phyloP scores from a whole-genome alignment of 441 rosid species.

The Rhodomyrtus psidioides region DNA sequence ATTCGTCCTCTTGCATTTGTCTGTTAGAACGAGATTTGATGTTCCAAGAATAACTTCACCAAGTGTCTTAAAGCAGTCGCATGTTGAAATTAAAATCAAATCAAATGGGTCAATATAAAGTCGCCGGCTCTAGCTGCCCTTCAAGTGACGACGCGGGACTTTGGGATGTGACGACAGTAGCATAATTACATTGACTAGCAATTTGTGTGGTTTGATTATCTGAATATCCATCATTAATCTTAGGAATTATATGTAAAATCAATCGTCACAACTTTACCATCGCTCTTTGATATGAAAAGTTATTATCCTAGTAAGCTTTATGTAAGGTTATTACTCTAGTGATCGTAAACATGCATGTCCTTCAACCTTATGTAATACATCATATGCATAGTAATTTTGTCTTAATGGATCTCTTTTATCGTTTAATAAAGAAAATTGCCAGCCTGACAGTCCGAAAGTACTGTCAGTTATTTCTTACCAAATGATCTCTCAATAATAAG shows the following conservation, averaged over 20 bases:
- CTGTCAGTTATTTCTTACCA: no score
- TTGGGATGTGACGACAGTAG: not conserved
- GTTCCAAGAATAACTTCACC: not conserved
- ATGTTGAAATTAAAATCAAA: not conserved
- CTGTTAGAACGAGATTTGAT: not conserved
- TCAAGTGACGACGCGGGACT: not conserved
- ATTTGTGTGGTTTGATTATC: not conserved
- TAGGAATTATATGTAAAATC: not conserved
- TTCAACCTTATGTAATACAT: not conserved
- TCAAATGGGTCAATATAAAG: not conserved
- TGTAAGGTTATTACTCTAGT: not conserved
- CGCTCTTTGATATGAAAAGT: not conserved
- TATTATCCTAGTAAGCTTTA: not conserved
- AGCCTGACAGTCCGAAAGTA: no score
- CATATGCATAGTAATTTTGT: not conserved
- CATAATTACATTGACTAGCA: not conserved
- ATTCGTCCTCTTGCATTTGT: not conserved
- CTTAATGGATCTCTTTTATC: not conserved
- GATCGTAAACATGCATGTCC: not conserved
- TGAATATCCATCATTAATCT: not conserved
- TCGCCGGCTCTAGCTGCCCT: not conserved
- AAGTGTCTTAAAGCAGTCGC: not conserved
- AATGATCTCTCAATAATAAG: no score
- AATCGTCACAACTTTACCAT: not conserved
- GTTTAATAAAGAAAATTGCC: not conserved